These are phyloP conservation scores for Pisolithus thermaeus DNA, from an alignment of 1,284 basidiomycete genomes.

Conservation along the genomic window DNA sequence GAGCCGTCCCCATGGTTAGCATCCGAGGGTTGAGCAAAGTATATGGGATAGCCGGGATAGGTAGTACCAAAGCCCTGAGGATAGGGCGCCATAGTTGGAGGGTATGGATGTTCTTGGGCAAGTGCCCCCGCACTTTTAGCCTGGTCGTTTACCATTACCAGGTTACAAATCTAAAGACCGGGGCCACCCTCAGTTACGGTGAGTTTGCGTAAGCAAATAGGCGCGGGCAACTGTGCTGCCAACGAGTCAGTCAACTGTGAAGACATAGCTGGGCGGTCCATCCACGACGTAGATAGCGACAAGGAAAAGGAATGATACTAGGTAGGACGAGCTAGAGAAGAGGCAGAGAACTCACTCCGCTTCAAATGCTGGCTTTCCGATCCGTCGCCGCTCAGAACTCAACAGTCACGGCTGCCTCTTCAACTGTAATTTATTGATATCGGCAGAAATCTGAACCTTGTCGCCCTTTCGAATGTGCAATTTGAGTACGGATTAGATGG, in stretches of 20 bases:
- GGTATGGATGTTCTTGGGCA: conserved; percentile 26
- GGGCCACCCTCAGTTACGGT: conserved; percentile 16
- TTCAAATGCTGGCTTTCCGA: conserved; percentile 32
- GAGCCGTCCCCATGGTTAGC: conserved; percentile 36
- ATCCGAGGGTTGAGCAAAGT: conserved; percentile 27
- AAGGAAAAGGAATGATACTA: not conserved
- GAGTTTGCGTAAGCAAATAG: conserved; percentile 28
- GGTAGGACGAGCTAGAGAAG: conserved; percentile 1
- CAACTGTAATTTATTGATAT: conserved; percentile 6
- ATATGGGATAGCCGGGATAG: conserved; percentile 30
- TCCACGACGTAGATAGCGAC: not conserved
- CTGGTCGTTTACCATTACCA: conserved; percentile 27
- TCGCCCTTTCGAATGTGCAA: conserved; percentile 8
- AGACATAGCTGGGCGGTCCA: conserved; percentile 2
- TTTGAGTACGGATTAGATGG: conserved; percentile 2
- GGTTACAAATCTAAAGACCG: conserved; percentile 25
- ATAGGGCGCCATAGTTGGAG: conserved; percentile 26
- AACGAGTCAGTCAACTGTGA: conserved; percentile 6
- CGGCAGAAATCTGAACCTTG: conserved; percentile 5
- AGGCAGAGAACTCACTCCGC: conserved; percentile 27
- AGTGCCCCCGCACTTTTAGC: conserved; percentile 26
- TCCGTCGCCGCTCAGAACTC: conserved; percentile 32
- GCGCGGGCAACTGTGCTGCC: conserved; percentile 14
- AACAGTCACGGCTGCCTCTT: conserved; percentile 10
- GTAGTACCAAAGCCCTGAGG: conserved; percentile 22